phyloP scores from a whole-genome alignment of 2,329 filamentous ascomycete genomes.

The Ceratocystis huliohia region DNA sequence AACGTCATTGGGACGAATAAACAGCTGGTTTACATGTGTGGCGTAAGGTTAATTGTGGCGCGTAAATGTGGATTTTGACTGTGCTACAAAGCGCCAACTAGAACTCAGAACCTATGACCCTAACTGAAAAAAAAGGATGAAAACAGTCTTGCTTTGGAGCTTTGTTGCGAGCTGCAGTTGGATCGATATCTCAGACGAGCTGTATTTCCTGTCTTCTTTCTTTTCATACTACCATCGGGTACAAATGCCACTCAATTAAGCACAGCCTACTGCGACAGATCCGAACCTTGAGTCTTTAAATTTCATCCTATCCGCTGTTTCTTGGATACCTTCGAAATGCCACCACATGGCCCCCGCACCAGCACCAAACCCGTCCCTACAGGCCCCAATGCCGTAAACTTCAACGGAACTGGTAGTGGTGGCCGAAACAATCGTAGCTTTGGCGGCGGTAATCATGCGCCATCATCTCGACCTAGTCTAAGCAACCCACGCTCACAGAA shows the following conservation, averaged over 20 bases:
- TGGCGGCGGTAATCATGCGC: slow-evolving; percentile 2
- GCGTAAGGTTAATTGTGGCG: not conserved
- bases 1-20: not conserved
- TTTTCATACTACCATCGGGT: not conserved
- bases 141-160: not conserved
- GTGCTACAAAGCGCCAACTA: not conserved
- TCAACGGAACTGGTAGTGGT: slow-evolving; percentile 7
- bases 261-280: not conserved
- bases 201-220: not conserved
- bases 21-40: not conserved
- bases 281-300: not conserved
- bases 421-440: slow-evolving; percentile 7
- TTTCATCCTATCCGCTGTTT: not conserved
- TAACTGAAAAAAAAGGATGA: not conserved
- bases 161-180: not conserved
- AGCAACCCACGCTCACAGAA: slow-evolving; percentile 6
- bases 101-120: not conserved
- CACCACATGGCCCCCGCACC: slow-evolving; percentile 10
- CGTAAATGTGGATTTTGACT: not conserved
- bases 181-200: no score
- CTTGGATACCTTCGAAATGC: not conserved
- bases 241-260: not conserved
- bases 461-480: no score
- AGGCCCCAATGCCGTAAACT: slow-evolving; percentile 7
- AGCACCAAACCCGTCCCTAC: slow-evolving; percentile 9